Percentiles rank a stretch among this genome's conserved stretches.
Evolutionary conservation across 1,139 yeast species (phyloP).

Genomic region (Yamadazyma conglobata): DNA sequence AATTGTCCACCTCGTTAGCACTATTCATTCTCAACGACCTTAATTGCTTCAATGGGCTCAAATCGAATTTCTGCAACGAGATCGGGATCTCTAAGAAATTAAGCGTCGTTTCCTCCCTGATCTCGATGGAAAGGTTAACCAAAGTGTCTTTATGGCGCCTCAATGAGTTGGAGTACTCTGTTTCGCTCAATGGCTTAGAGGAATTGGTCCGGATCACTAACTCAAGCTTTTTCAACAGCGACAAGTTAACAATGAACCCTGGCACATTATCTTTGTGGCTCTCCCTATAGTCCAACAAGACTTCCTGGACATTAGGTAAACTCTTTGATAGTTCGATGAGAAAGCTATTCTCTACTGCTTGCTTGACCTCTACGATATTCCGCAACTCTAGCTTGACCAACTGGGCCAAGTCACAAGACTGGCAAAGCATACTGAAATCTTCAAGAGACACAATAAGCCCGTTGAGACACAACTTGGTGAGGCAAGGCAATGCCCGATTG

Average conservation of each 20-base stretch:
- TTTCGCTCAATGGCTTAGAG: conserved; percentile 21
- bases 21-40: conserved; percentile 40
- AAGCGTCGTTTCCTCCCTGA: conserved; percentile 30
- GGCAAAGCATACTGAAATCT: conserved; percentile 22
- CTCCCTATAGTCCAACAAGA: conserved; percentile 47
- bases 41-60: conserved; percentile 21
- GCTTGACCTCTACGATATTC: conserved; percentile 27
- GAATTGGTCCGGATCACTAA: conserved; percentile 40
- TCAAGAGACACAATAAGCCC: conserved; percentile 23
- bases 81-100: conserved; percentile 29
- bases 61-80: conserved; percentile 13
- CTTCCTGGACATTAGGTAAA: conserved; percentile 22
- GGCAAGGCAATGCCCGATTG: conserved; percentile 10
- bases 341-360: conserved; percentile 15
- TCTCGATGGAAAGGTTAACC: conserved; percentile 39
- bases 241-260: conserved; percentile 26
- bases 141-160: conserved; percentile 19
- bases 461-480: conserved; percentile 24
- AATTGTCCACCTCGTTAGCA: conserved; percentile 23
- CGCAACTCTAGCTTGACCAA: conserved; percentile 23
- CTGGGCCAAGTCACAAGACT: conserved; percentile 20
- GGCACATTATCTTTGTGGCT: conserved; percentile 41
- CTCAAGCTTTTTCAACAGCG: conserved; percentile 28
- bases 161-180: conserved; percentile 6
- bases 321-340: conserved; percentile 24